These are phyloP conservation scores for Panicum virgatum DNA, from an alignment of 202 grass and related monocot species.

Conservation along the genomic window DNA sequence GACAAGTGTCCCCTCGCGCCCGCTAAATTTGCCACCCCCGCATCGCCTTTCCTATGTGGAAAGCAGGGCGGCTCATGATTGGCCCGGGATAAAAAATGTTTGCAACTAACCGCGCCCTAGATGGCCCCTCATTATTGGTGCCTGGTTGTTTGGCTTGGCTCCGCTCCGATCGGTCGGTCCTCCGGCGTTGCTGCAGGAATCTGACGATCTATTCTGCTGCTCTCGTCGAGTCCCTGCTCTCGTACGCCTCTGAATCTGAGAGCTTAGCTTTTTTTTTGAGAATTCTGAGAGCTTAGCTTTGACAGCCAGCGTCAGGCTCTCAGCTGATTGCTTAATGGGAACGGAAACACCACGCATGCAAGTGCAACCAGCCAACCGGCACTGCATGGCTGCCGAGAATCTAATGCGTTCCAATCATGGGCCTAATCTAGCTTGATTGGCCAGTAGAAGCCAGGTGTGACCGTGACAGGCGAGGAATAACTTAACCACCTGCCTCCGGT, in stretches of 20 bases:
- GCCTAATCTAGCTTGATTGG: conserved; percentile 24
- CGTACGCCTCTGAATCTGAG: conserved; percentile 7
- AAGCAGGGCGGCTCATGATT: conserved; percentile 48
- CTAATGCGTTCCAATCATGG: conserved; percentile 44
- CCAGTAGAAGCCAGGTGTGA: conserved; percentile 8
- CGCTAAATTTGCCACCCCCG: background rate
- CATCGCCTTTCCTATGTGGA: conserved; percentile 54
- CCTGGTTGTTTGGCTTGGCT: background rate
- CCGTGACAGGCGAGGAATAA: background rate
- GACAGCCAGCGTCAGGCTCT: background rate
- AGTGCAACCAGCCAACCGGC: background rate
- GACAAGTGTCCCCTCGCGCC: conserved; percentile 42
- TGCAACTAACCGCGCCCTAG: conserved; percentile 34
- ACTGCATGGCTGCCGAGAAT: conserved; percentile 17
- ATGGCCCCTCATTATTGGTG: conserved; percentile 52
- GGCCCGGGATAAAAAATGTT: conserved; percentile 27
- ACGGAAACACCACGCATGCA: background rate
- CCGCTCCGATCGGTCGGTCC: background rate
- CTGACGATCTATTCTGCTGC: background rate
- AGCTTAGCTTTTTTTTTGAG: background rate
- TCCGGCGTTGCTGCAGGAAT: background rate
- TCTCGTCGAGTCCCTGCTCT: background rate
- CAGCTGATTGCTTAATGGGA: too few relatives aligned
- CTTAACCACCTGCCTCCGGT: conserved; percentile 20
- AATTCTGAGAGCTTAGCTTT: background rate